These are phyloP conservation scores for Vitellaria paradoxa DNA, from an alignment of 179 eudicot genomes.

Conservation along the genomic window DNA sequence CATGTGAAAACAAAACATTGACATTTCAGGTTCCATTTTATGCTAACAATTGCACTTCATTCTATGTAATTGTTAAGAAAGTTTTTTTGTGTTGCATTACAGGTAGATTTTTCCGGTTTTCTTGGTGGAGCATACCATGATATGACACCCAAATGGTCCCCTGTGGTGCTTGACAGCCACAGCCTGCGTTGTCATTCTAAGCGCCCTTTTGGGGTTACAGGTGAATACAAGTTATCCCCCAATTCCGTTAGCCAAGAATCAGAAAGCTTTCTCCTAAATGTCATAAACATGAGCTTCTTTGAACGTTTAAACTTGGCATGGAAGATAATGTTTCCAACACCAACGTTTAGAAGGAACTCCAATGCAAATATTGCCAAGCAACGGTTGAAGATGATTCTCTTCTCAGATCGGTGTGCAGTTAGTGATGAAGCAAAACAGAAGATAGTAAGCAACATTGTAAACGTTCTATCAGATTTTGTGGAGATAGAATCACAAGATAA, in stretches of 20 bases:
- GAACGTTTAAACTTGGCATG: constrained; percentile 89
- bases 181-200: constrained; percentile 55
- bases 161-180: constrained; percentile 23
- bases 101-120: constrained; percentile 65
- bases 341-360: constrained; percentile 44
- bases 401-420: constrained; percentile 94
- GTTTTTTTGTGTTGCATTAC: constrained; percentile 20
- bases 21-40: neutral
- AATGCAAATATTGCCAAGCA: constrained; percentile 93
- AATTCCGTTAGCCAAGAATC: constrained; percentile 63
- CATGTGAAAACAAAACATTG: neutral
- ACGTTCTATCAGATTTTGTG: constrained; percentile 83
- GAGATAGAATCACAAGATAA: constrained; percentile 95
- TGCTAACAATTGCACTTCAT: neutral
- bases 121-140: constrained; percentile 42
- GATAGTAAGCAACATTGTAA: constrained; percentile 81
- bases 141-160: constrained; percentile 35
- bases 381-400: constrained; percentile 90
- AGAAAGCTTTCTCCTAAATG: constrained; percentile 66
- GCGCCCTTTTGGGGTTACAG: constrained; percentile 46
- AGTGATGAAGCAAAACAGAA: constrained; percentile 91
- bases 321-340: constrained; percentile 85
- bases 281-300: constrained; percentile 78
- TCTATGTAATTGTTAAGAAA: constrained; percentile 1
- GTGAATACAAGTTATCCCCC: constrained; percentile 49